These are phyloP conservation scores for Pythium dissotocum DNA, from an alignment of 352 stramenopile species.

Conservation along the genomic window DNA sequence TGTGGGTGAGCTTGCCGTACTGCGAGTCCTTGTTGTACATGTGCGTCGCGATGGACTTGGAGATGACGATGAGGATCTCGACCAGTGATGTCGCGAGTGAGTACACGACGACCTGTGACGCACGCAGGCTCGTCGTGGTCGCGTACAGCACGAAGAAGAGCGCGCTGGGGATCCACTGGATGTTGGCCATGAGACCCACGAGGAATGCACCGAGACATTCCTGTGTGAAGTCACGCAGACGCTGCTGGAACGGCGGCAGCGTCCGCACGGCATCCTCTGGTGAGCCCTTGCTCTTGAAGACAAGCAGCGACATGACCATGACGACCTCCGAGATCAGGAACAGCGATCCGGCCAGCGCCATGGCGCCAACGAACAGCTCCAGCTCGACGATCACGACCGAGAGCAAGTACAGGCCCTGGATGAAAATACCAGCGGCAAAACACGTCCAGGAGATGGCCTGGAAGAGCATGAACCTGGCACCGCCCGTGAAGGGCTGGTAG, in stretches of 20 bases:
- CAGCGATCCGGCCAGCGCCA: slow-evolving; percentile 58
- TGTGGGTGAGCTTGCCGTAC: slow-evolving; percentile 42
- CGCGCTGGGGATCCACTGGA: slow-evolving; percentile 63
- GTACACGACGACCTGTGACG: slow-evolving; percentile 45
- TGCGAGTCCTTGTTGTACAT: slow-evolving; percentile 62
- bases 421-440: slow-evolving; percentile 63
- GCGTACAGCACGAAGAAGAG: slow-evolving; percentile 58
- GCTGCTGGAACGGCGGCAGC: slow-evolving; percentile 23
- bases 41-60: slow-evolving; percentile 54
- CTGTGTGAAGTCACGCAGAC: slow-evolving; percentile 46
- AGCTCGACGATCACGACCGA: slow-evolving; percentile 79
- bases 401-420: slow-evolving; percentile 77
- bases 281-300: slow-evolving; percentile 41
- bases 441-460: slow-evolving; percentile 81
- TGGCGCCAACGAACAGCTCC: slow-evolving; percentile 76
- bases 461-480: slow-evolving; percentile 68
- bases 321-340: slow-evolving; percentile 71
- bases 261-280: not conserved
- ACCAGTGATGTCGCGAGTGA: slow-evolving; percentile 31
- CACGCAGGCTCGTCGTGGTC: slow-evolving; percentile 43
- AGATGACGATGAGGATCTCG: slow-evolving; percentile 61
- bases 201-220: slow-evolving; percentile 58
- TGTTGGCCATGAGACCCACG: slow-evolving; percentile 53
- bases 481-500: slow-evolving; percentile 82
- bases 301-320: slow-evolving; percentile 83